A percentile compares a stretch with the other conserved stretches of the same genome.
Conservation (phyloP, 331 rosid genomes). For the Dryas integrifolia region DNA sequence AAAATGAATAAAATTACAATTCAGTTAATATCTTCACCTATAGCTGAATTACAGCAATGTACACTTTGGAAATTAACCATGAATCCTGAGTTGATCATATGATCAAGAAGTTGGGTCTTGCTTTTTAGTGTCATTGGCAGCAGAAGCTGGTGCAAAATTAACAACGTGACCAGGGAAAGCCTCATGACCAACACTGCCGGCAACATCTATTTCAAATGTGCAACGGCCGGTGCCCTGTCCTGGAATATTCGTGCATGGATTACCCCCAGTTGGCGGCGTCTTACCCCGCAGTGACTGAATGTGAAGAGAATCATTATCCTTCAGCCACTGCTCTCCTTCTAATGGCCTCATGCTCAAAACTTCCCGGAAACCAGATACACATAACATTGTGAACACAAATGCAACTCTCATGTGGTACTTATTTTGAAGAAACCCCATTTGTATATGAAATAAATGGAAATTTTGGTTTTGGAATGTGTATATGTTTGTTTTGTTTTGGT, state of each 20-base stretch:
- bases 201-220: slow-evolving; percentile 30
- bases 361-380: slow-evolving; percentile 4
- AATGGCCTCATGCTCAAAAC: slow-evolving; percentile 31
- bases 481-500: neutral
- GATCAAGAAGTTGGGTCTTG: neutral
- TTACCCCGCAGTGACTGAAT: slow-evolving; percentile 34
- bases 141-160: slow-evolving; percentile 26
- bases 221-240: slow-evolving; percentile 41
- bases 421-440: slow-evolving; percentile 15
- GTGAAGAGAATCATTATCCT: neutral
- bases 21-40: neutral
- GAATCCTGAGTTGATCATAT: neutral
- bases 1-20: neutral
- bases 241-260: slow-evolving; percentile 44
- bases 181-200: slow-evolving; percentile 15
- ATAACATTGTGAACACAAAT: slow-evolving; percentile 14
- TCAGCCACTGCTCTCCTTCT: slow-evolving; percentile 31
- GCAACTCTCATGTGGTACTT: neutral
- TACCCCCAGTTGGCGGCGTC: neutral
- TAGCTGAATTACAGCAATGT: neutral
- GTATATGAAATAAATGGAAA: neutral
- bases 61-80: neutral
- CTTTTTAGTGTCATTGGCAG: slow-evolving; percentile 2
- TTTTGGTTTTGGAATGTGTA: neutral
- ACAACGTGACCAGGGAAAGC: slow-evolving; percentile 10